phyloP scores from a whole-genome alignment of 306 rosid species.

The Heteromeles arbutifolia region DNA sequence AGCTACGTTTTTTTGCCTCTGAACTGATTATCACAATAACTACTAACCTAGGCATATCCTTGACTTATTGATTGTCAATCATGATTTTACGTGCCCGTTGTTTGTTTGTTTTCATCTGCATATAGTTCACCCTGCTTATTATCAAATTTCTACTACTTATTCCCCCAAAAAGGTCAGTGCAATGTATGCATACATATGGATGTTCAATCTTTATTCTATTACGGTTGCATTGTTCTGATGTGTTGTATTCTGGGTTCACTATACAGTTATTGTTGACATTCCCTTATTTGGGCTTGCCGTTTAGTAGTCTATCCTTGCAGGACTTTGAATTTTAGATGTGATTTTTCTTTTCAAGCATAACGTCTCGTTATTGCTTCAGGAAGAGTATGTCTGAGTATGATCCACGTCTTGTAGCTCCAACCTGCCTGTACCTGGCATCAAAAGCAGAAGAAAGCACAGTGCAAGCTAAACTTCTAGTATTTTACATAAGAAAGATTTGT shows the following conservation, averaged over 20 bases:
- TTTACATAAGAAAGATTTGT: slow-evolving; percentile 66
- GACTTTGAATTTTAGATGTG: background rate
- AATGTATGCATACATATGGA: background rate
- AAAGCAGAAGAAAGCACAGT: slow-evolving; percentile 97
- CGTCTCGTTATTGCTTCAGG: slow-evolving; percentile 36
- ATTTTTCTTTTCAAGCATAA: background rate
- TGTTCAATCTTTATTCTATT: background rate
- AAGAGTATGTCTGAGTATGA: slow-evolving; percentile 87
- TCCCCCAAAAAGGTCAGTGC: background rate
- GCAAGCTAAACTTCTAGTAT: slow-evolving; percentile 75
- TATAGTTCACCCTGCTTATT: background rate
- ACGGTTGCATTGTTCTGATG: background rate
- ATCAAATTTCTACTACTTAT: background rate
- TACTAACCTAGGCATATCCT: background rate
- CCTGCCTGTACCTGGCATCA: slow-evolving; percentile 84
- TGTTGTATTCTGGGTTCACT: background rate
- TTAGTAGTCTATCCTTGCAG: background rate
- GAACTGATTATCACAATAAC: background rate
- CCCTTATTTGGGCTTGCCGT: background rate
- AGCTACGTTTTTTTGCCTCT: background rate
- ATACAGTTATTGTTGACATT: background rate
- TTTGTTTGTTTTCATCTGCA: background rate
- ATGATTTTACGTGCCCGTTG: background rate
- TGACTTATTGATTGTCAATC: background rate
- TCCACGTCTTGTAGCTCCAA: slow-evolving; percentile 90